Percentiles rank a stretch among this genome's conserved stretches.
Conservation (phyloP, 2,329 filamentous ascomycete genomes). For the Ceratocystis harringtonii region DNA sequence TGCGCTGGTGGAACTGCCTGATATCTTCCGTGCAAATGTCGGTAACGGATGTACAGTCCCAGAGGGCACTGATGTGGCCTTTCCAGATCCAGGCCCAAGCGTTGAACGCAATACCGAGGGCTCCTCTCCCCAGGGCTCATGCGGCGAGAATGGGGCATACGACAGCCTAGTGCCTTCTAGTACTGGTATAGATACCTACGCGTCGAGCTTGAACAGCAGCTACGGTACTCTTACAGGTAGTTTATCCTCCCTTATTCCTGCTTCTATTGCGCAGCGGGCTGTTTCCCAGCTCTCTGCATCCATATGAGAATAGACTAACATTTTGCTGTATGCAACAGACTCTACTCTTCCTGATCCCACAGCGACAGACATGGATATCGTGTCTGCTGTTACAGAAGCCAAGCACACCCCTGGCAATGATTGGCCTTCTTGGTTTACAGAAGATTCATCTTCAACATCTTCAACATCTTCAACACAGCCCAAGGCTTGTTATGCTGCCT, state of each 20-base stretch:
- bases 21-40: slow-evolving; percentile 48
- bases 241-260: not conserved
- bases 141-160: not conserved
- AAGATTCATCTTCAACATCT: not conserved
- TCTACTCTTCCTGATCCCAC: not conserved
- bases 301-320: not conserved
- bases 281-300: no score
- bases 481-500: not conserved
- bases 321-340: not conserved
- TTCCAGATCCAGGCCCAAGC: slow-evolving; percentile 45
- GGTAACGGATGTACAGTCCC: slow-evolving; percentile 39
- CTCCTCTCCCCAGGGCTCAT: slow-evolving; percentile 21
- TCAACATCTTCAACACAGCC: not conserved
- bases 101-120: slow-evolving; percentile 26
- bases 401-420: not conserved
- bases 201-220: not conserved
- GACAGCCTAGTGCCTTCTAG: not conserved
- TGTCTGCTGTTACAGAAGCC: not conserved
- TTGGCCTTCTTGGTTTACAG: not conserved
- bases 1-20: slow-evolving; percentile 38
- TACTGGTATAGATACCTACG: not conserved
- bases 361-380: not conserved
- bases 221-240: slow-evolving; percentile 3
- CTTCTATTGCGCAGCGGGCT: not conserved
- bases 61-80: slow-evolving; percentile 41